Evolutionary conservation across 2,329 filamentous ascomycete species (phyloP).

Genomic region (Lecanicillium sp.): DNA sequence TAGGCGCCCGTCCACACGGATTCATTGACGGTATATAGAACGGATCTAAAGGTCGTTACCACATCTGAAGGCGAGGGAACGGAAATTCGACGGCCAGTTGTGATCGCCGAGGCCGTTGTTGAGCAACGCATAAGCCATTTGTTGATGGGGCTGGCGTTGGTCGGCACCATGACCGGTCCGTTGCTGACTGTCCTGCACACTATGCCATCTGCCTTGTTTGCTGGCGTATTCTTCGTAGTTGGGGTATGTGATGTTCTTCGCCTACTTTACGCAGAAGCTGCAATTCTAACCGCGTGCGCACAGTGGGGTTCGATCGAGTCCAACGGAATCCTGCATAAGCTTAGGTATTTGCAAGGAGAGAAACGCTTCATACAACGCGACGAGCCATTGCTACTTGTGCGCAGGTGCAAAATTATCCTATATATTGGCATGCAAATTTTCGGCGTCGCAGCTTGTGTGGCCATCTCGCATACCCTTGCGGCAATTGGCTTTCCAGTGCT

Average conservation of each 20-base stretch:
- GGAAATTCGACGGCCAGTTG: slow-evolving; percentile 34
- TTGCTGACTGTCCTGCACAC: slow-evolving; percentile 43
- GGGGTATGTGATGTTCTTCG: slow-evolving; percentile 30
- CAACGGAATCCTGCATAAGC: slow-evolving; percentile 44
- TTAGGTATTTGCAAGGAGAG: slow-evolving; percentile 40
- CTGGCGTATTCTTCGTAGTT: slow-evolving; percentile 51
- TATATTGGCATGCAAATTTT: slow-evolving; percentile 44
- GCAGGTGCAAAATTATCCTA: slow-evolving; percentile 34
- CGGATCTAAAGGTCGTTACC: slow-evolving; percentile 30
- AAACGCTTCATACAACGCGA: slow-evolving; percentile 35
- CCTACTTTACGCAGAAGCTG: neutral
- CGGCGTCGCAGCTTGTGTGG: slow-evolving; percentile 45
- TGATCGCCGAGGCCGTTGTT: slow-evolving; percentile 36
- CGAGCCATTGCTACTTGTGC: slow-evolving; percentile 37
- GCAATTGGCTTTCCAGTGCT: slow-evolving; percentile 53
- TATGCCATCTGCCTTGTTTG: slow-evolving; percentile 46
- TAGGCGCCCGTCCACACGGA: slow-evolving; percentile 53
- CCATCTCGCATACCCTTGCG: slow-evolving; percentile 51
- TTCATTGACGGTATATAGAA: slow-evolving; percentile 34
- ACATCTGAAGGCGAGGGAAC: slow-evolving; percentile 30
- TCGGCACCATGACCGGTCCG: slow-evolving; percentile 50
- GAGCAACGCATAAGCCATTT: slow-evolving; percentile 51
- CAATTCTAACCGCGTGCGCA: neutral
- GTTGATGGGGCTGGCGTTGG: slow-evolving; percentile 42
- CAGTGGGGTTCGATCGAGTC: slow-evolving; percentile 39